Evolutionary conservation across 371 early-diverging fungal genomes (phyloP), one percentile per base, ranked within the genome.

Genomic region (Zychaea mexicana): DNA sequence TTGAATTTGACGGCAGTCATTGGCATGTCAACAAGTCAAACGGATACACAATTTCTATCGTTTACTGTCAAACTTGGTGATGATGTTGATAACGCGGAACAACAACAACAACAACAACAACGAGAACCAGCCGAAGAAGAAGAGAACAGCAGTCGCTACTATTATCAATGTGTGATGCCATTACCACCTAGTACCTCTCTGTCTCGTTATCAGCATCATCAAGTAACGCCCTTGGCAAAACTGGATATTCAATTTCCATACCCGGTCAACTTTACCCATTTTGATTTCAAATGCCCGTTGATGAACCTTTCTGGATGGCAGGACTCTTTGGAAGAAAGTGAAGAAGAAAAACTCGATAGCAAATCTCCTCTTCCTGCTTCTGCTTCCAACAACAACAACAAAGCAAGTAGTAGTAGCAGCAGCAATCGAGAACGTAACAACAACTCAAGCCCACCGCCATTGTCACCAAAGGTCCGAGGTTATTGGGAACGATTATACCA

Each of bases 221-320:
- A n/a, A n/a, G 8, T 8, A 24, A 17, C 21, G 9, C 49, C 49
- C 12, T 24, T 49, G 24, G 49, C 49, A 49, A 49, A 49, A 49
- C 49, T 49, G 49, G 26, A 49, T 49, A 24, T 49, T 22, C 49
- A 49, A n/a, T 49, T 49, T 13, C 49, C 49, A 49, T 49, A 49
- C 49, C 49, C 49, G 21, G 26, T 49, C 22, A 49, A 49, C 26
- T 49, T 49, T 24, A 49, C 49, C 21, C 49, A 49, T 22, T 10
- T 49, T 24, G 49, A 49, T 22, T 49, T 49, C n/a, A 1, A 49
- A 24, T 49, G 49, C 22, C 49, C 49, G 6, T 49, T 22, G 6
- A 9, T 49, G 13, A 19, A n/a, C 6, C 49, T 49, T 24, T 49
- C 49, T 22, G 49, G 24, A 49, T 49, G 49, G 49, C 49, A 49